These are phyloP conservation scores for Maudiozyma pseudohumilis DNA, from an alignment of 805 yeast species.

Conservation along the genomic window DNA sequence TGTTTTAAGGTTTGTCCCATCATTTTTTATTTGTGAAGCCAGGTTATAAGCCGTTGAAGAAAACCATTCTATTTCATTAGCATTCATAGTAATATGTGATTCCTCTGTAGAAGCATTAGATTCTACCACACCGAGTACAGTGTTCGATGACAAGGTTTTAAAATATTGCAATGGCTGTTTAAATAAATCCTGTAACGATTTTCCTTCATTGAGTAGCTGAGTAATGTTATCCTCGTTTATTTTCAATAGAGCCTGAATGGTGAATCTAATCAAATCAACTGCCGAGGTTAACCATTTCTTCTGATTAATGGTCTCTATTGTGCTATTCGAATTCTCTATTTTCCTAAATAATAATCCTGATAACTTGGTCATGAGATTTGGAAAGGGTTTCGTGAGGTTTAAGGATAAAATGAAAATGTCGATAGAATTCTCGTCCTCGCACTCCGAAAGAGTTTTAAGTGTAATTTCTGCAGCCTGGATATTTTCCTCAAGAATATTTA, in stretches of 20 bases:
- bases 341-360: conserved; percentile 23
- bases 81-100: conserved; percentile 13
- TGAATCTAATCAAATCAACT: conserved; percentile 21
- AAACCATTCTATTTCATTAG: conserved; percentile 35
- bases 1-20: conserved; percentile 6
- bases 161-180: conserved; percentile 8
- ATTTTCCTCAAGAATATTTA: too few species aligned
- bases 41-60: conserved; percentile 30
- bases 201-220: conserved; percentile 1
- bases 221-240: conserved; percentile 11
- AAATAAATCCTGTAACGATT: conserved; percentile 6
- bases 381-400: conserved; percentile 21
- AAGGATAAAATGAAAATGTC: conserved; percentile 28
- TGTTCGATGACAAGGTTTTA: conserved; percentile 11
- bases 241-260: conserved; percentile 27
- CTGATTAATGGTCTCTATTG: background rate
- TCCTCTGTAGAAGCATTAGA: background rate
- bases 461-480: conserved; percentile 1
- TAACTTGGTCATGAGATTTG: conserved; percentile 21
- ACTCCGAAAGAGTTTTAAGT: background rate
- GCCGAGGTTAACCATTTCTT: conserved; percentile 17
- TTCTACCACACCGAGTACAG: background rate
- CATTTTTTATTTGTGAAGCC: conserved; percentile 18
- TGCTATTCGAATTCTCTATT: conserved; percentile 6
- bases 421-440: conserved; percentile 25